Evolutionary conservation across 345 rosid genomes (phyloP).

Genomic region (Orychophragmus violaceus): DNA sequence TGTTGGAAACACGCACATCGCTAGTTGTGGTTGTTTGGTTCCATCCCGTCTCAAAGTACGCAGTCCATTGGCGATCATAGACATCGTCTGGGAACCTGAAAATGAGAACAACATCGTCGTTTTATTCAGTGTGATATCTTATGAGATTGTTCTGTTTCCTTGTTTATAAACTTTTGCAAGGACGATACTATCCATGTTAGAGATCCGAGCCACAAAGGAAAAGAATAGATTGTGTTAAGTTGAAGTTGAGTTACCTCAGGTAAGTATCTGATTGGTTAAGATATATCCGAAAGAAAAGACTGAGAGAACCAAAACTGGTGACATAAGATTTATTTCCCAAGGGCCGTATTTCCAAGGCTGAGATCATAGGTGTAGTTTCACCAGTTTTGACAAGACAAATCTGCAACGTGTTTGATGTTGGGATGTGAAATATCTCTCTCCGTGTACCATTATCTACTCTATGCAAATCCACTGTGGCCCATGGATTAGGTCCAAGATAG

Average conservation of each 20-base stretch:
- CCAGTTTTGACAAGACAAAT: conserved; percentile 44
- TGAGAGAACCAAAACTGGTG: conserved; percentile 21
- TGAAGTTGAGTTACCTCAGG: background rate
- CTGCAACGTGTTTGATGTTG: conserved; percentile 24
- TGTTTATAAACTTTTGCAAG: background rate
- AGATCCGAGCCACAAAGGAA: too few species aligned
- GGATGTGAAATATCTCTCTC: conserved; percentile 27
- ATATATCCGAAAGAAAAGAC: background rate
- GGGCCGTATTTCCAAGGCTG: conserved; percentile 37
- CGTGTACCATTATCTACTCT: background rate
- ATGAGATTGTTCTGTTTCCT: too few species aligned
- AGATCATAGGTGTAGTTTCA: conserved; percentile 31
- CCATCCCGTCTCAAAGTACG: background rate
- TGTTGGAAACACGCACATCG: background rate
- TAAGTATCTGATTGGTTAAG: background rate
- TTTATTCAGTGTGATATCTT: too few species aligned
- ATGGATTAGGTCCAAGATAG: conserved; percentile 38
- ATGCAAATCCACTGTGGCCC: conserved; percentile 12
- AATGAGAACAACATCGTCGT: too few species aligned
- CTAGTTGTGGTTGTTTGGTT: background rate
- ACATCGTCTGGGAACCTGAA: conserved; percentile 29
- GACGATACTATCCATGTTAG: background rate
- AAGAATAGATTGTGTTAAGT: background rate
- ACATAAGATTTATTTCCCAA: background rate
- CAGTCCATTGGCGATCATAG: conserved; percentile 29